A percentile compares a stretch with the other conserved stretches of the same genome.
Conservation (phyloP, 2,329 filamentous ascomycete species). For the Diaporthe ampelina region DNA sequence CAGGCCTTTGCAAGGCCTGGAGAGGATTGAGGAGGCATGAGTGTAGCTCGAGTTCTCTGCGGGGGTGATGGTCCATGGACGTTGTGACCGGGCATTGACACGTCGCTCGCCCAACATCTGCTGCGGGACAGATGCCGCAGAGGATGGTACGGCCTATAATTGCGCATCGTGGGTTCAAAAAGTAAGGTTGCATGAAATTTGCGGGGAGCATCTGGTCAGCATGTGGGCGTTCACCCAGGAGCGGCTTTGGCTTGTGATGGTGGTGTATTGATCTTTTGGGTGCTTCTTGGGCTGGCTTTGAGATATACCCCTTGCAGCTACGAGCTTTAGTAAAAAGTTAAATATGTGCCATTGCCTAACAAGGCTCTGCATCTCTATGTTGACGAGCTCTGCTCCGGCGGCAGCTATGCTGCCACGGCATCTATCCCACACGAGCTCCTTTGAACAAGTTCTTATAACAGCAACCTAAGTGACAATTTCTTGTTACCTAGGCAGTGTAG, state of each 20-base stretch:
- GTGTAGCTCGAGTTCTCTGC: not conserved
- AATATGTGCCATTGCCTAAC: not conserved
- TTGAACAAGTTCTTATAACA: no score
- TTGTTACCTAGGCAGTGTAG: no score
- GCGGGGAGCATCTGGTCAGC: slow-evolving; percentile 17
- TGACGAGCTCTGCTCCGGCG: no score
- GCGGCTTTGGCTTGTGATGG: slow-evolving; percentile 9
- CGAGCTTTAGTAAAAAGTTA: not conserved
- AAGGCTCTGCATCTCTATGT: not conserved
- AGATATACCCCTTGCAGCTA: slow-evolving; percentile 35
- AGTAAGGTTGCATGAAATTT: slow-evolving; percentile 22
- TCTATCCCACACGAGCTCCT: no score
- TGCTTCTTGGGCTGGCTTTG: slow-evolving; percentile 28
- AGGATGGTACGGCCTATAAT: not conserved
- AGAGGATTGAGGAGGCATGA: not conserved
- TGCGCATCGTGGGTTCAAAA: slow-evolving; percentile 1
- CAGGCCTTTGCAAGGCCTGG: slow-evolving; percentile 37
- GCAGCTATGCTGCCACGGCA: no score
- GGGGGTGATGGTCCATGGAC: no score
- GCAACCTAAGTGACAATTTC: no score
- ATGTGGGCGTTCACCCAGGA: slow-evolving; percentile 26
- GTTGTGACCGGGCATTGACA: not conserved
- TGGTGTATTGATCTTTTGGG: slow-evolving; percentile 2
- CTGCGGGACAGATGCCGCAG: not conserved
- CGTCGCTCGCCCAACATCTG: not conserved